These are phyloP conservation scores for Esteya vermicola DNA, from an alignment of 2,329 filamentous ascomycete species.

Conservation along the genomic window DNA sequence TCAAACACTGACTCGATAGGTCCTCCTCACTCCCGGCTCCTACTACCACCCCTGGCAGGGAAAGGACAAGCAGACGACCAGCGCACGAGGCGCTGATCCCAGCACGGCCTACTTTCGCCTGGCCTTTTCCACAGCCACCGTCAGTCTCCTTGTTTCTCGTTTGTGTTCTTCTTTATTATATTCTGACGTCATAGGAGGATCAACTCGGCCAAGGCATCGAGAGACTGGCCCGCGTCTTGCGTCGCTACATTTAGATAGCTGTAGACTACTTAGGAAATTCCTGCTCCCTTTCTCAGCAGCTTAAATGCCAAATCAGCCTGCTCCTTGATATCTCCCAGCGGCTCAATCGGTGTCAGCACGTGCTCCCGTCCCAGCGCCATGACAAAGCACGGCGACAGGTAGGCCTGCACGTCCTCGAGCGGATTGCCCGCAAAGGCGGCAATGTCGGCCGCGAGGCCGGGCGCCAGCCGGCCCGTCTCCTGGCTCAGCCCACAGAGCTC, in stretches of 20 bases:
- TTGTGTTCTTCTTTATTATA: too few species aligned
- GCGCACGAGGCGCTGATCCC: constrained; percentile 12
- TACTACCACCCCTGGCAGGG: constrained; percentile 20
- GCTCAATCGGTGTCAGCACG: not conserved
- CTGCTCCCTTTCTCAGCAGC: constrained; percentile 4
- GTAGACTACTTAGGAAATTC: not conserved
- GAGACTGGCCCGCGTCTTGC: not conserved
- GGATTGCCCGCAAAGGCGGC: constrained; percentile 6
- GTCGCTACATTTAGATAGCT: not conserved
- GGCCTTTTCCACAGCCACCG: constrained; percentile 16
- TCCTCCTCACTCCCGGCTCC: constrained; percentile 16
- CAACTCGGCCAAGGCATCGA: constrained; percentile 8
- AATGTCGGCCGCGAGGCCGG: constrained; percentile 6
- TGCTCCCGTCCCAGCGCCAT: constrained; percentile 5
- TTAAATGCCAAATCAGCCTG: constrained; percentile 3
- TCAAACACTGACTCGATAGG: too few species aligned
- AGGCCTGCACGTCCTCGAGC: constrained; percentile 3
- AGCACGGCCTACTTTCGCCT: constrained; percentile 14
- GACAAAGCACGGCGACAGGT: constrained; percentile 3
- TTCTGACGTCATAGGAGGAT: too few species aligned
- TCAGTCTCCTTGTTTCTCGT: too few species aligned
- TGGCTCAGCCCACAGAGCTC: constrained; percentile 4
- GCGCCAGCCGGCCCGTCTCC: constrained; percentile 6
- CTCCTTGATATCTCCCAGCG: constrained; percentile 4
- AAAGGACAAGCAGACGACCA: constrained; percentile 12